Percentiles rank a stretch among this genome's conserved stretches.
Evolutionary conservation across 495 filamentous ascomycete genomes (phyloP).

Genomic region (Penicillium mononematosum): DNA sequence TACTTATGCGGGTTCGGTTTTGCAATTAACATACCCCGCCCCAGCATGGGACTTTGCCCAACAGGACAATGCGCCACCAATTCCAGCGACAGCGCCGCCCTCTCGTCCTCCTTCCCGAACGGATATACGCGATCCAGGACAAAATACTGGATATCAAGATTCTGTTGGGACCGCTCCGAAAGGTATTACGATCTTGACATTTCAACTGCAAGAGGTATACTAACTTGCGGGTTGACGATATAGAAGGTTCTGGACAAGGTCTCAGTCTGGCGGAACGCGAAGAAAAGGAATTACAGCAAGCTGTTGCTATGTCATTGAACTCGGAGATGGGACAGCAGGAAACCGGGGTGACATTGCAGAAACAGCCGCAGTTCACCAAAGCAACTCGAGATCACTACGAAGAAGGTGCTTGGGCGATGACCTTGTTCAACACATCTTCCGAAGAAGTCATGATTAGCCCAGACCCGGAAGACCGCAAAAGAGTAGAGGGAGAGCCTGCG

Average conservation of each 20-base stretch:
- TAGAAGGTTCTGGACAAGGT: constrained; percentile 44
- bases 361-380: constrained; percentile 61
- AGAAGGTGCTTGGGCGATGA: constrained; percentile 73
- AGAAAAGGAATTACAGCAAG: constrained; percentile 58
- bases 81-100: constrained; percentile 50
- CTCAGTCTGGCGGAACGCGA: constrained; percentile 51
- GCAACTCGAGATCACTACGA: constrained; percentile 74
- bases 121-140: constrained; percentile 43
- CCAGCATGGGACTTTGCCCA: constrained; percentile 59
- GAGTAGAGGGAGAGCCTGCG: constrained; percentile 57
- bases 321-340: constrained; percentile 54
- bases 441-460: constrained; percentile 62
- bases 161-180: constrained; percentile 16
- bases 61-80: constrained; percentile 47
- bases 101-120: constrained; percentile 70
- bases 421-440: constrained; percentile 51
- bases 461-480: constrained; percentile 59
- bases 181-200: constrained; percentile 16
- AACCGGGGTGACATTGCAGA: constrained; percentile 51
- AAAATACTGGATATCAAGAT: constrained; percentile 14
- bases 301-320: constrained; percentile 54
- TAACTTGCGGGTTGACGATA: constrained; percentile 12
- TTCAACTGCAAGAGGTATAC: constrained; percentile 12
- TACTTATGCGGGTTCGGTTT: not conserved
- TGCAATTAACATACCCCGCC: constrained; percentile 12